Conservation (phyloP, 2,329 filamentous ascomycete genomes). For the Cladophialophora immunda region DNA sequence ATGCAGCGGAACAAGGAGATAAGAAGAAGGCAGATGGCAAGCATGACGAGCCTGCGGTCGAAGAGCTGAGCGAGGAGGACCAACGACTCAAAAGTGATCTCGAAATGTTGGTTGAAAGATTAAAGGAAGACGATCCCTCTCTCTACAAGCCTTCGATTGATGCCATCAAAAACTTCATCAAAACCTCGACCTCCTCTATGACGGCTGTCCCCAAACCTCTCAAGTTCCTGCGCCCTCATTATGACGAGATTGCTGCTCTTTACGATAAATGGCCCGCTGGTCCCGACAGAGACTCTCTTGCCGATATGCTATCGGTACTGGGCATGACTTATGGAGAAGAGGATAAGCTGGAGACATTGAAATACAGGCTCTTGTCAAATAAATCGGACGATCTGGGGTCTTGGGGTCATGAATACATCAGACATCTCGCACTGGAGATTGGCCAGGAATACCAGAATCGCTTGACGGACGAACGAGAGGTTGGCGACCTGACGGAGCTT, state of each 20-base stretch:
- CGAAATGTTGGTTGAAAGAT: constrained; percentile 95
- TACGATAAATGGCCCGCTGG: constrained; percentile 90
- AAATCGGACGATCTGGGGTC: constrained; percentile 92
- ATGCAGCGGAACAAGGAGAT: constrained; percentile 72
- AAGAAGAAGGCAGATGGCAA: constrained; percentile 73
- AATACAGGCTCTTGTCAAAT: constrained; percentile 78
- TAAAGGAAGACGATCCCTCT: constrained; percentile 87
- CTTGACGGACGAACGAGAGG: constrained; percentile 82
- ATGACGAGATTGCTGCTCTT: constrained; percentile 83
- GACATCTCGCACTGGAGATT: constrained; percentile 94
- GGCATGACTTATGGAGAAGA: constrained; percentile 99
- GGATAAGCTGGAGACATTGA: constrained; percentile 92
- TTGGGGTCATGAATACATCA: constrained; percentile 98
- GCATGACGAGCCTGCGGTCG: constrained; percentile 62
- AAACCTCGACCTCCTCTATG: constrained; percentile 99
- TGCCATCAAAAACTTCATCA: constrained; percentile 97
- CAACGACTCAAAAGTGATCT: constrained; percentile 98
- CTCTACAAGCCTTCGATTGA: constrained; percentile 94
- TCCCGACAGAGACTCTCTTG: constrained; percentile 78
- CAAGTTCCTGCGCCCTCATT: constrained; percentile 97
- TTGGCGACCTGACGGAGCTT: constrained; percentile 84
- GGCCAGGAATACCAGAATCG: constrained; percentile 92
- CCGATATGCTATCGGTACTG: constrained; percentile 95
- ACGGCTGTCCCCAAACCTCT: constrained; percentile 97
- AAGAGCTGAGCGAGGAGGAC: constrained; percentile 97